Evolutionary conservation across 306 rosid species (phyloP).

Genomic region (Mucuna pruriens): DNA sequence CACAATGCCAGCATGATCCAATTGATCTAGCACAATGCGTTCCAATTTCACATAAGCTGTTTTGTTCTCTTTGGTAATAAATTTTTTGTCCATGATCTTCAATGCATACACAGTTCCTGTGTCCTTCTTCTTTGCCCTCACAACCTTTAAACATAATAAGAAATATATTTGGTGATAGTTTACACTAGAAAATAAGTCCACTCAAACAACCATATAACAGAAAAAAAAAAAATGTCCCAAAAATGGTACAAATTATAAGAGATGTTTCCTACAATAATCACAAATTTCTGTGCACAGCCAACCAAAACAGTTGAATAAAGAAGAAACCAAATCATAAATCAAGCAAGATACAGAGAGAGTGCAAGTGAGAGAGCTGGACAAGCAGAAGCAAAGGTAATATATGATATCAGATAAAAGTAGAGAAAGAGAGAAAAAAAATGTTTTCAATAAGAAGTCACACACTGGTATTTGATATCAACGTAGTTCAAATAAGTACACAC

Average conservation of each 20-base stretch:
- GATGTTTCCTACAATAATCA: not conserved
- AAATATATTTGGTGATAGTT: slow-evolving; percentile 23
- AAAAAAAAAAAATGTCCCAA: not conserved
- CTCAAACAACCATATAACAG: slow-evolving; percentile 22
- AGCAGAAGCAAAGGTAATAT: not conserved
- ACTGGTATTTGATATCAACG: not conserved
- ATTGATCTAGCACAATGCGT: slow-evolving; percentile 94
- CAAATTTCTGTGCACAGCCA: not conserved
- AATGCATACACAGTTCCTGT: slow-evolving; percentile 84
- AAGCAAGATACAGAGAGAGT: not conserved
- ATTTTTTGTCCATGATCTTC: slow-evolving; percentile 99
- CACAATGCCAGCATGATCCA: slow-evolving; percentile 97
- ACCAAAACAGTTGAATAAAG: slow-evolving; percentile 18
- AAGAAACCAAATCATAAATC: slow-evolving; percentile 24
- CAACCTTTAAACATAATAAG: slow-evolving; percentile 65
- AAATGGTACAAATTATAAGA: not conserved
- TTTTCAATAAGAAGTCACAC: not conserved
- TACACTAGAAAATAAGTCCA: slow-evolving; percentile 16
- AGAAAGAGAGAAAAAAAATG: not conserved
- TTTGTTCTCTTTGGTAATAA: slow-evolving; percentile 95
- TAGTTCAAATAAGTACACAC: slow-evolving; percentile 18
- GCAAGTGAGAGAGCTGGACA: not conserved
- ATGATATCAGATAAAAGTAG: not conserved
- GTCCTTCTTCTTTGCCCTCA: slow-evolving; percentile 98
- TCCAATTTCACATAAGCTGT: slow-evolving; percentile 98